These are phyloP conservation scores for Rhizophlyctis rosea DNA, from an alignment of 192 early-diverging fungal genomes.

Conservation along the genomic window DNA sequence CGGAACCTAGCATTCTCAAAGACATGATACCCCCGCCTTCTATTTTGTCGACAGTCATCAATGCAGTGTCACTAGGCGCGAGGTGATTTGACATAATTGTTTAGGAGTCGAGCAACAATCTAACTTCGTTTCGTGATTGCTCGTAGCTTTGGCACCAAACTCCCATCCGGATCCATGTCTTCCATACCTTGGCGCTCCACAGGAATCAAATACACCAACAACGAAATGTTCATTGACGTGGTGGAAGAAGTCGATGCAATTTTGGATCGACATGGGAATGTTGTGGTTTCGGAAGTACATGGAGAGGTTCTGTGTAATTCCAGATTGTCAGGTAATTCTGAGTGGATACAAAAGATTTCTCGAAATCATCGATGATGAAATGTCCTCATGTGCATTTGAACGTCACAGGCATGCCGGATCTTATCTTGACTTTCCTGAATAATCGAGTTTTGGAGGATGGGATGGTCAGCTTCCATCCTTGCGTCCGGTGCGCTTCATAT, in stretches of 20 bases:
- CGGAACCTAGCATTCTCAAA: slow-evolving; percentile 79
- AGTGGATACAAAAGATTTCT: background rate
- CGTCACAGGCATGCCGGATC: slow-evolving; percentile 77
- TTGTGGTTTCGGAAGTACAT: slow-evolving; percentile 73
- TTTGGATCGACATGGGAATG: slow-evolving; percentile 66
- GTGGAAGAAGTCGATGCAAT: slow-evolving; percentile 86
- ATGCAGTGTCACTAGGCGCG: slow-evolving; percentile 78
- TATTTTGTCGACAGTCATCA: slow-evolving; percentile 81
- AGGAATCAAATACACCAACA: slow-evolving; percentile 83
- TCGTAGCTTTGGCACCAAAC: slow-evolving; percentile 50
- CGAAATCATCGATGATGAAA: slow-evolving; percentile 3
- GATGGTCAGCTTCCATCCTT: slow-evolving; percentile 77
- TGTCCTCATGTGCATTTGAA: too few relatives aligned
- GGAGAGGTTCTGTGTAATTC: slow-evolving; percentile 77
- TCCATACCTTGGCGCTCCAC: slow-evolving; percentile 83
- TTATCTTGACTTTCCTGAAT: slow-evolving; percentile 71
- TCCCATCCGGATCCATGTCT: slow-evolving; percentile 61
- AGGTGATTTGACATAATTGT: slow-evolving; percentile 47
- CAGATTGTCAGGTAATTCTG: slow-evolving; percentile 63
- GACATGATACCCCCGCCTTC: slow-evolving; percentile 85
- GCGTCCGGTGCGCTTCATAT: slow-evolving; percentile 56
- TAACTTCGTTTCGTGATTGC: slow-evolving; percentile 2
- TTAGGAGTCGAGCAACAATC: too few relatives aligned
- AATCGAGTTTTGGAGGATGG: slow-evolving; percentile 71
- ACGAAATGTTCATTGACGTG: slow-evolving; percentile 95